Evolutionary conservation across 139 green algal species (phyloP), one percentile per base, ranked within the genome.

Genomic region (Chlamydomonas schloesseri): DNA sequence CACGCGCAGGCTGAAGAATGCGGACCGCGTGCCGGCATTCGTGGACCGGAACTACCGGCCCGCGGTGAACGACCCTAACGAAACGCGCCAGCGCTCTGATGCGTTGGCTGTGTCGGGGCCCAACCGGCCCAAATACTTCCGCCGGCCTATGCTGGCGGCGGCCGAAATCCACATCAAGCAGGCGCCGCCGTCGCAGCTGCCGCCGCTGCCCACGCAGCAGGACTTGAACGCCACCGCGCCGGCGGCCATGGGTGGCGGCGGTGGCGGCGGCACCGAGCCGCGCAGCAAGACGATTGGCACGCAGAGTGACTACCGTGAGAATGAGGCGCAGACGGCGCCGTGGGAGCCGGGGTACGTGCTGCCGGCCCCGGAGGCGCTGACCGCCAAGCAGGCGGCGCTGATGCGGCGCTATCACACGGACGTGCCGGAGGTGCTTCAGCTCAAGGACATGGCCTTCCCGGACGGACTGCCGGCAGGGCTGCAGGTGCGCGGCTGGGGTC

Each of bases 271-370:
- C 26, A n/a, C n/a, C n/a, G 82, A 70, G 37, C 53, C 74, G 3
- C 47, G 74, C 29, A 72, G 76, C 57, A 90, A 90, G 73, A 95
- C 92, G 29, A 73, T 93, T 5, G 94, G 88, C 60, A 97, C 95
- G 17, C 95, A 97, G 90, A 96, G 93, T 18, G 93, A 96, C 53
- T 97, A 95, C 86, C 89, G 95, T 24, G 95, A 97, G 82, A 91
- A 71, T 29, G 95, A 97, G 83, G 91, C 93, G 36, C 95, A 97
- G 87, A 97, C 95, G 10, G 76, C 87, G 29, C 94, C 95, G 0
- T 97, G 91, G 90, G 89, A 93, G 55, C 93, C 93, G 11, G 92
- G 93, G 46, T 94, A 87, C 53, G 82, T 91, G 34, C 57, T 95
- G 20, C 94, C 89, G 0, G 88, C 89, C 3, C 82, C 91, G 42